These are phyloP conservation scores for Ensete ventricosum DNA, from an alignment of 176 grass and related monocot species.

Conservation along the genomic window DNA sequence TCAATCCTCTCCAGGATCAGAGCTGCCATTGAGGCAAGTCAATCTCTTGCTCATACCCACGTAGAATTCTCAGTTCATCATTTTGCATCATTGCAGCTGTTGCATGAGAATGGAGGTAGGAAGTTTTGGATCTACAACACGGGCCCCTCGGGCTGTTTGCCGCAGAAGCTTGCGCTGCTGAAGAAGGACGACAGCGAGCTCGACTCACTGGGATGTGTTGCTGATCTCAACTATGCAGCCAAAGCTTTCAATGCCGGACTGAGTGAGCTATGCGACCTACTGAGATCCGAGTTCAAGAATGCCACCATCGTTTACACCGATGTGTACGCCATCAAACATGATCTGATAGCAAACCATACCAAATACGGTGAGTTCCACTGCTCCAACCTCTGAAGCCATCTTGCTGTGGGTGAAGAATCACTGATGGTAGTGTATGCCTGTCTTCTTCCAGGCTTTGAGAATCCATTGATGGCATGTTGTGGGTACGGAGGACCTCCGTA, in stretches of 20 bases:
- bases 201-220: not conserved
- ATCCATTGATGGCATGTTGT: constrained; percentile 41
- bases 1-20: constrained; percentile 20
- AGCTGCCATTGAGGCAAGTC: constrained; percentile 32
- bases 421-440: not conserved
- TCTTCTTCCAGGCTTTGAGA: constrained; percentile 30
- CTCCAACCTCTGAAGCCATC: not conserved
- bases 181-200: not conserved
- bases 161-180: constrained; percentile 25
- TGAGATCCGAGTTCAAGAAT: constrained; percentile 18
- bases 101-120: constrained; percentile 31
- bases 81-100: constrained; percentile 15
- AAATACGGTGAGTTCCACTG: constrained; percentile 21
- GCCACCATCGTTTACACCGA: constrained; percentile 36
- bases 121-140: constrained; percentile 45
- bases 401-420: not conserved
- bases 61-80: not conserved
- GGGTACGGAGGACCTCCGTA: constrained; percentile 26
- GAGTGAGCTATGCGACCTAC: constrained; percentile 14
- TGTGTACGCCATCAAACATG: constrained; percentile 49
- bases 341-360: constrained; percentile 40
- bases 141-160: constrained; percentile 37
- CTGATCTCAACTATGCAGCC: not conserved
- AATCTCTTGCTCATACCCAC: not conserved
- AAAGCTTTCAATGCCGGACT: constrained; percentile 34